These are phyloP conservation scores for Nakataea oryzae DNA, from an alignment of 2,329 filamentous ascomycete species.

Conservation along the genomic window DNA sequence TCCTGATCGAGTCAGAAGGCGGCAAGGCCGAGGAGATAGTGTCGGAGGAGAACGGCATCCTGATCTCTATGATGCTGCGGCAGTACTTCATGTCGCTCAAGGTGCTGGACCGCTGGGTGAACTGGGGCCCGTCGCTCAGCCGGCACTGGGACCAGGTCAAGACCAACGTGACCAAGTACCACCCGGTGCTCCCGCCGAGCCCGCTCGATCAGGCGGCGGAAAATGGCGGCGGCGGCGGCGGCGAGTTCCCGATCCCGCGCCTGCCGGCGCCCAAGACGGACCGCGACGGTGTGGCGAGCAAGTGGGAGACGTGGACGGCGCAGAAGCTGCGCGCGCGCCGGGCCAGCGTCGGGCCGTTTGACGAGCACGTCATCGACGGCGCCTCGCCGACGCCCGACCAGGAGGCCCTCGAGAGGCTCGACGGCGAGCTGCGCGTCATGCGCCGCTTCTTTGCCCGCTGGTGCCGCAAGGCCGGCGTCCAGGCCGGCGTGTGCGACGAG, in stretches of 20 bases:
- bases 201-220: slow-evolving; percentile 15
- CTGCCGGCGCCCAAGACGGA: not conserved
- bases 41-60: slow-evolving; percentile 74
- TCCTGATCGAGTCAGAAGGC: slow-evolving; percentile 68
- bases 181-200: slow-evolving; percentile 33
- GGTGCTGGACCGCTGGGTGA: slow-evolving; percentile 69
- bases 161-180: slow-evolving; percentile 42
- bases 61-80: slow-evolving; percentile 76
- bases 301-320: slow-evolving; percentile 27
- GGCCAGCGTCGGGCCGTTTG: slow-evolving; percentile 21
- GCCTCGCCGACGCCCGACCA: slow-evolving; percentile 23
- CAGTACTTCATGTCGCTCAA: slow-evolving; percentile 88
- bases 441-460: slow-evolving; percentile 63
- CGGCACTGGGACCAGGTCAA: slow-evolving; percentile 59
- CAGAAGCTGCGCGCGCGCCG: slow-evolving; percentile 23
- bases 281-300: slow-evolving; percentile 6
- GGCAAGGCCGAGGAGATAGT: slow-evolving; percentile 70
- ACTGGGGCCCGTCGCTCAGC: slow-evolving; percentile 52
- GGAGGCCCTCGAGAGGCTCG: slow-evolving; percentile 32
- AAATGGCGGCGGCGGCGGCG: slow-evolving; percentile 12
- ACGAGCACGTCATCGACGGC: slow-evolving; percentile 32
- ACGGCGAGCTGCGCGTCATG: slow-evolving; percentile 45
- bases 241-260: slow-evolving; percentile 10
- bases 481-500: slow-evolving; percentile 38
- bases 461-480: slow-evolving; percentile 57